Evolutionary conservation across 2,329 filamentous ascomycete genomes (phyloP).

Genomic region (Cryphonectria parasitica): DNA sequence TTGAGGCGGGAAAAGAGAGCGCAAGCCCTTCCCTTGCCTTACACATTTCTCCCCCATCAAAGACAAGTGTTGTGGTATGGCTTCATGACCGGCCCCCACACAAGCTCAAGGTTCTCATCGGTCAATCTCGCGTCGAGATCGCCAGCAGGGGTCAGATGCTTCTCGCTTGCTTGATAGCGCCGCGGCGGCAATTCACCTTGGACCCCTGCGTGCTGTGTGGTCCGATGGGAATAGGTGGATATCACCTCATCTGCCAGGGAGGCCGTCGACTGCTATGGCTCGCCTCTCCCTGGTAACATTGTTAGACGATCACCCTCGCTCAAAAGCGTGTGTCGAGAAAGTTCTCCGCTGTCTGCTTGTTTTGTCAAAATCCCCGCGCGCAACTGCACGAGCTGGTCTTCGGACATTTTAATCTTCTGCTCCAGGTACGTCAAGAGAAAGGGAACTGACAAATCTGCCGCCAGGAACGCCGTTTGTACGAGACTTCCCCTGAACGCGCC

Average conservation of each 20-base stretch:
- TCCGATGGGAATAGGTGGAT: conserved; percentile 1
- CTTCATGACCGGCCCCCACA: conserved; percentile 6
- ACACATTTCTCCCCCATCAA: not conserved
- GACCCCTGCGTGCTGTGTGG: conserved; percentile 15
- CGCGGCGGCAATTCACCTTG: conserved; percentile 2
- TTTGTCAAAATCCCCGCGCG: not conserved
- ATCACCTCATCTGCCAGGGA: conserved; percentile 9
- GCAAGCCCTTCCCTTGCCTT: not conserved
- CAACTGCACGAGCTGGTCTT: conserved; percentile 5
- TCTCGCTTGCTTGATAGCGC: not conserved
- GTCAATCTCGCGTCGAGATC: conserved; percentile 20
- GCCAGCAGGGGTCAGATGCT: conserved; percentile 17
- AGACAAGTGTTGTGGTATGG: conserved; percentile 1
- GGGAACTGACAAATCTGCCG: conserved; percentile 6
- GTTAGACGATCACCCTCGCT: not conserved
- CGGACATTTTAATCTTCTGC: not conserved
- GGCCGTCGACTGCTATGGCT: not conserved
- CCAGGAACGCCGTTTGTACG: conserved; percentile 7
- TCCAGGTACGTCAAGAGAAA: conserved; percentile 16
- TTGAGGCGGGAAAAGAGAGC: not conserved
- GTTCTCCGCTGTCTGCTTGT: conserved; percentile 4
- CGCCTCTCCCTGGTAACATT: not conserved
- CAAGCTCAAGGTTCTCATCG: conserved; percentile 9
- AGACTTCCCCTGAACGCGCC: not conserved
- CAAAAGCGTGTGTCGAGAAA: not conserved